These are phyloP conservation scores for Tetraselmis striata DNA, from an alignment of 139 green algal genomes.

Conservation along the genomic window DNA sequence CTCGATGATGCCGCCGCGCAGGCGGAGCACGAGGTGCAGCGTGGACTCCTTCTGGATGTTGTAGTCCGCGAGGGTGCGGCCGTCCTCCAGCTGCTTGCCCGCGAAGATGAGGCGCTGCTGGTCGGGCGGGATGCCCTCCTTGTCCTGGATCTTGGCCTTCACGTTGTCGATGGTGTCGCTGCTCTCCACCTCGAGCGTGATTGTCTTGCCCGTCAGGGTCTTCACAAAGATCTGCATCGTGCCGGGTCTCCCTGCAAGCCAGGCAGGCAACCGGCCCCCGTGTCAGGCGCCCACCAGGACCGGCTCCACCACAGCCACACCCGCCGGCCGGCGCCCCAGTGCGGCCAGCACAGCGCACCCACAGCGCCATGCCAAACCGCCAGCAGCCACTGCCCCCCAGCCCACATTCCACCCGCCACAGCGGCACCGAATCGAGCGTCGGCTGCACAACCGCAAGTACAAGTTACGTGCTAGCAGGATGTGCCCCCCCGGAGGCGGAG, in stretches of 20 bases:
- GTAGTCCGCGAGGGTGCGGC: slow-evolving; percentile 87
- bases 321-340: no score
- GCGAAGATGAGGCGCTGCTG: slow-evolving; percentile 94
- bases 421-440: no score
- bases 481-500: no score
- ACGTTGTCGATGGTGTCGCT: slow-evolving; percentile 33
- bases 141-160: slow-evolving; percentile 52
- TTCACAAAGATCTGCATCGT: slow-evolving; percentile 84
- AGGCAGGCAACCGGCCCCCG: no score
- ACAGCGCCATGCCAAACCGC: no score
- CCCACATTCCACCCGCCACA: no score
- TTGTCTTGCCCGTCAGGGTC: slow-evolving; percentile 92
- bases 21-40: slow-evolving; percentile 95
- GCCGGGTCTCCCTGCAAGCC: not conserved
- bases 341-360: no score
- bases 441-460: no score
- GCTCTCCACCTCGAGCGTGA: slow-evolving; percentile 77
- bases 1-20: slow-evolving; percentile 98
- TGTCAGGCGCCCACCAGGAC: no score
- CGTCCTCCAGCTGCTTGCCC: slow-evolving; percentile 93
- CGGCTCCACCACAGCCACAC: no score
- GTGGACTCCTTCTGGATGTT: slow-evolving; percentile 97
- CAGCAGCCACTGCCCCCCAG: no score
- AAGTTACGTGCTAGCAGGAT: no score
- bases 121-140: slow-evolving; percentile 77